A percentile compares a stretch with the other conserved stretches of the same genome.
Conservation (phyloP, 164 flowering plant genomes). For the Nymphaea colorata region DNA sequence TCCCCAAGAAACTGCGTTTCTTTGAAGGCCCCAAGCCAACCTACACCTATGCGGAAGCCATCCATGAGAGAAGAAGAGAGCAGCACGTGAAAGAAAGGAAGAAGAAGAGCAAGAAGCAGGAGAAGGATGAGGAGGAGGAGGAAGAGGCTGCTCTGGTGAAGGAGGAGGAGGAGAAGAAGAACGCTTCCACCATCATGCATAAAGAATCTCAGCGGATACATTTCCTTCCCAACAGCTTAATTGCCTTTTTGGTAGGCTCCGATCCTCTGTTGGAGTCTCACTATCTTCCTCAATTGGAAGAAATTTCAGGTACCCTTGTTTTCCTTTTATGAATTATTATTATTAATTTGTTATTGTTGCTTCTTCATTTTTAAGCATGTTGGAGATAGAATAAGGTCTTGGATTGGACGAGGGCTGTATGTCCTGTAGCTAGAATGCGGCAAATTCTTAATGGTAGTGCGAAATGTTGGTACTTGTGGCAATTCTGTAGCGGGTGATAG, state of each 20-base stretch:
- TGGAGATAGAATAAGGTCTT: too few species aligned
- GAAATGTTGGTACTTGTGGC: too few species aligned
- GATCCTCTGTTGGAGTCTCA: conserved; percentile 36
- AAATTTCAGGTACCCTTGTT: conserved; percentile 33
- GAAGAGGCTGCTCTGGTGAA: conserved; percentile 4
- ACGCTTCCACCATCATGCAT: neutral
- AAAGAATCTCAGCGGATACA: conserved; percentile 1
- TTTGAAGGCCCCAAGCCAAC: neutral
- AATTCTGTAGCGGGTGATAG: too few species aligned
- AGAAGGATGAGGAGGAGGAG: neutral
- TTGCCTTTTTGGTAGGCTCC: conserved; percentile 44
- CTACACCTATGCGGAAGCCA: neutral
- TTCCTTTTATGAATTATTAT: neutral
- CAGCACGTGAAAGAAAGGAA: conserved; percentile 4
- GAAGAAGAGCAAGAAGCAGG: conserved; percentile 10
- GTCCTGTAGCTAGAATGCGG: too few species aligned
- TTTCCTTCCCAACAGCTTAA: conserved; percentile 40
- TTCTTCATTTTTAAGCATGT: too few species aligned
- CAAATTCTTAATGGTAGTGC: too few species aligned
- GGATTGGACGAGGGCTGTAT: too few species aligned
- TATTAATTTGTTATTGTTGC: too few species aligned
- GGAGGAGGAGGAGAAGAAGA: neutral
- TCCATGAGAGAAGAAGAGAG: neutral
- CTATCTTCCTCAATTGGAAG: conserved; percentile 71
- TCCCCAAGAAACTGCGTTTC: neutral